Conservation (phyloP, 169 alveolate genomes). For the Eimeria maxima region DNA sequence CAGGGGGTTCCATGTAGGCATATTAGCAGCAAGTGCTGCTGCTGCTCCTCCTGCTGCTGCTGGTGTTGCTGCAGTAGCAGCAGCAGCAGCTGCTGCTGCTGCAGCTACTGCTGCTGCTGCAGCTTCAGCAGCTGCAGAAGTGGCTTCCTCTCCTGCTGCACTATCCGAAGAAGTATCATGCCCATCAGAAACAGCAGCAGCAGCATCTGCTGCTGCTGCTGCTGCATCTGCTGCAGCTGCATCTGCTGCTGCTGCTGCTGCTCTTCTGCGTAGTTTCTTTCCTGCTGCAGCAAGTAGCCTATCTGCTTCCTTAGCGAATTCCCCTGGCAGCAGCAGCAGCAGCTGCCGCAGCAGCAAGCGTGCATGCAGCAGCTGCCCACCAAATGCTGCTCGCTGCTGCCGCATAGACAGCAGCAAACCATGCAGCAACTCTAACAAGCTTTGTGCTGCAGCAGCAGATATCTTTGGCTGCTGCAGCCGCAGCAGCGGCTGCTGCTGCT, state of each 20-base stretch:
- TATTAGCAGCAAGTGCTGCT: background rate
- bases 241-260: background rate
- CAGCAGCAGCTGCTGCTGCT: background rate
- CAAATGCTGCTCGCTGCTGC: constrained; percentile 59
- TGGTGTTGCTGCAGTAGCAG: background rate
- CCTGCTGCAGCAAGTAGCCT: constrained; percentile 32
- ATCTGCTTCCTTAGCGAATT: background rate
- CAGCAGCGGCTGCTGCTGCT: constrained; percentile 9
- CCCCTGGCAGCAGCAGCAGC: constrained; percentile 58
- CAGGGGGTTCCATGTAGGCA: too few species aligned
- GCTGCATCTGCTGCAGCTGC: background rate
- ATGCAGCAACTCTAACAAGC: background rate
- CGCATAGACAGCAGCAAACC: constrained; percentile 38
- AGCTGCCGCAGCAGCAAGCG: background rate
- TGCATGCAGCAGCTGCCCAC: constrained; percentile 23
- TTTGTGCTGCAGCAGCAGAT: background rate
- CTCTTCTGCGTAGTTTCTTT: background rate
- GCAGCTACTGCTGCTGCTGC: too few species aligned
- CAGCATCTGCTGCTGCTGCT: constrained; percentile 6
- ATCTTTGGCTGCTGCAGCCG: constrained; percentile 21
- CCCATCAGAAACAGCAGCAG: background rate
- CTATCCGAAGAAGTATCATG: too few species aligned
- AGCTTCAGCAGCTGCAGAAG: background rate
- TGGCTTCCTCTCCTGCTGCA: background rate
- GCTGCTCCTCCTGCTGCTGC: constrained; percentile 3